phyloP scores from a whole-genome alignment of 371 early-diverging fungal genomes.

The Mucor saturninus region DNA sequence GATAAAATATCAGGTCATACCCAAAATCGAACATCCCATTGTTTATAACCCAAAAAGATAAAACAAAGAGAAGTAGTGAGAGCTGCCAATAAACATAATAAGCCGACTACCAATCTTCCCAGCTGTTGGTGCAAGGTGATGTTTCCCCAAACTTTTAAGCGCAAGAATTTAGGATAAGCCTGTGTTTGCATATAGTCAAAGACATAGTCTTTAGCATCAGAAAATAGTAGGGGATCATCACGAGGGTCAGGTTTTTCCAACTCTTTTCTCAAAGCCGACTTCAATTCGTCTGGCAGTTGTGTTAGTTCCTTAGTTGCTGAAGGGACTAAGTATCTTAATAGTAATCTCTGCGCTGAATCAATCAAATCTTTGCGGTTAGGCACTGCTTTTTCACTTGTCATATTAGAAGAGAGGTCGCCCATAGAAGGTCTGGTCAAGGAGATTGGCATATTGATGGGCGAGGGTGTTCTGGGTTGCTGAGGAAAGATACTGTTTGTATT shows the following conservation, averaged over 20 bases:
- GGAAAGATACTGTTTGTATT: constrained; percentile 12
- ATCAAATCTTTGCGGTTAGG: constrained; percentile 59
- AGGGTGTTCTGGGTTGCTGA: background rate
- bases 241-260: constrained; percentile 47
- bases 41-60: constrained; percentile 62
- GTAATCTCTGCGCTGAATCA: constrained; percentile 63
- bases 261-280: constrained; percentile 35
- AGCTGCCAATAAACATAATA: constrained; percentile 58
- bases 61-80: constrained; percentile 57
- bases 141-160: constrained; percentile 65
- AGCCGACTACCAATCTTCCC: constrained; percentile 56
- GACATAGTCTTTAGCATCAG: constrained; percentile 63
- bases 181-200: constrained; percentile 62
- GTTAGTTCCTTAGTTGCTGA: constrained; percentile 58
- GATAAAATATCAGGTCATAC: constrained; percentile 32
- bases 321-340: constrained; percentile 59
- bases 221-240: constrained; percentile 60
- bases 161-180: constrained; percentile 64
- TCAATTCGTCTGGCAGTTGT: constrained; percentile 45
- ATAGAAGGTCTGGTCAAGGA: constrained; percentile 9
- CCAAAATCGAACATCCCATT: constrained; percentile 57
- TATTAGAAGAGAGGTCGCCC: background rate
- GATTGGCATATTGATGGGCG: background rate
- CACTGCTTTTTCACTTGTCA: constrained; percentile 18
- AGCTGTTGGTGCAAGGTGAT: constrained; percentile 59